These are phyloP conservation scores for Sisymbrium irio DNA, from an alignment of 345 rosid genomes.

Conservation along the genomic window DNA sequence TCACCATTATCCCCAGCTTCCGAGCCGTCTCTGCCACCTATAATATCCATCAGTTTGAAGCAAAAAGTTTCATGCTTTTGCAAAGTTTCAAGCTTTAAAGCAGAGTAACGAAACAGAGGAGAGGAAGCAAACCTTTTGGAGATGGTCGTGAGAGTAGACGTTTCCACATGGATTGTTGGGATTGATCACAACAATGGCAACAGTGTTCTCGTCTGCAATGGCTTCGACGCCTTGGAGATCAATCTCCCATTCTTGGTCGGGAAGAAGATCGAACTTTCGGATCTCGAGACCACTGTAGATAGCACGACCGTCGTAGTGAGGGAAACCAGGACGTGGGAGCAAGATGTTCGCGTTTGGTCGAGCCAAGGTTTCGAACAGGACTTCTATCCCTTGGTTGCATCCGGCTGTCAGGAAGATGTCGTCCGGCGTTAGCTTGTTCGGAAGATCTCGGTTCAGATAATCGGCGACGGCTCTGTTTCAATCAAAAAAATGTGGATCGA, in stretches of 20 bases:
- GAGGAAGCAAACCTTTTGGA: slow-evolving; percentile 35
- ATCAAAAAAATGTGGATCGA: background rate
- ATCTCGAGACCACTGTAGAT: slow-evolving; percentile 35
- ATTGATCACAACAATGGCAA: slow-evolving; percentile 53
- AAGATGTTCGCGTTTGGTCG: slow-evolving; percentile 56
- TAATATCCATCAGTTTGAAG: background rate
- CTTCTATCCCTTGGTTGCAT: slow-evolving; percentile 55
- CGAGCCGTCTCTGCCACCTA: slow-evolving; percentile 65
- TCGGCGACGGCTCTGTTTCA: slow-evolving; percentile 54
- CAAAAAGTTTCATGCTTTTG: slow-evolving; percentile 2
- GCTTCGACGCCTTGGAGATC: slow-evolving; percentile 52
- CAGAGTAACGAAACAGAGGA: background rate
- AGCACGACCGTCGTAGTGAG: slow-evolving; percentile 46
- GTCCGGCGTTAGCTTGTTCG: slow-evolving; percentile 49
- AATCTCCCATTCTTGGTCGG: slow-evolving; percentile 58
- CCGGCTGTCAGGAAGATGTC: slow-evolving; percentile 52
- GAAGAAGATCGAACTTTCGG: slow-evolving; percentile 60
- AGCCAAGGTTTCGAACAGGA: slow-evolving; percentile 42
- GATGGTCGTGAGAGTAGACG: slow-evolving; percentile 47
- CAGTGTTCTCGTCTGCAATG: slow-evolving; percentile 58
- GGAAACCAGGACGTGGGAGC: slow-evolving; percentile 42
- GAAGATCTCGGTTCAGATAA: slow-evolving; percentile 45
- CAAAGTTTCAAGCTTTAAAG: background rate
- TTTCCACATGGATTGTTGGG: slow-evolving; percentile 43
- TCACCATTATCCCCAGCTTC: slow-evolving; percentile 57